Conservation (phyloP, 768 basidiomycete genomes). For the Auricularia cornea region DNA sequence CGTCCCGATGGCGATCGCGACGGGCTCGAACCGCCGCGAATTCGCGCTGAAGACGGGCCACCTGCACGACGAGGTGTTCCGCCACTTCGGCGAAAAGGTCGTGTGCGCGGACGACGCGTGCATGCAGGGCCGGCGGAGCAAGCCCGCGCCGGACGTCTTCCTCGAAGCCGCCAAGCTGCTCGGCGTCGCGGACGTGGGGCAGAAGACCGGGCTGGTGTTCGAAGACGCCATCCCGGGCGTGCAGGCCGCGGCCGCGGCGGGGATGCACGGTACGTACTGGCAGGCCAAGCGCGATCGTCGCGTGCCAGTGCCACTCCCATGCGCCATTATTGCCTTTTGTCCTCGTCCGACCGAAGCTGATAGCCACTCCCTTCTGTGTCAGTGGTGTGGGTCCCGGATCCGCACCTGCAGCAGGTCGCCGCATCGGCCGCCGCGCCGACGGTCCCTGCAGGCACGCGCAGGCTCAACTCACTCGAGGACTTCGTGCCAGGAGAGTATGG, state of each 20-base stretch:
- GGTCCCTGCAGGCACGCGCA: slow-evolving; percentile 51
- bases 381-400: slow-evolving; percentile 86
- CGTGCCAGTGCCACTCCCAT: no score
- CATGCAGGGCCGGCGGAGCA: slow-evolving; percentile 45
- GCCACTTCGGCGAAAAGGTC: slow-evolving; percentile 51
- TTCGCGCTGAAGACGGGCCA: slow-evolving; percentile 61
- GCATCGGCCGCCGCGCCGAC: slow-evolving; percentile 36
- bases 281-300: neutral
- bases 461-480: slow-evolving; percentile 50
- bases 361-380: no score
- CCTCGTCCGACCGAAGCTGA: no score
- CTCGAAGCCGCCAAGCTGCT: slow-evolving; percentile 60
- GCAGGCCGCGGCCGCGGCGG: slow-evolving; percentile 73
- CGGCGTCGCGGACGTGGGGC: slow-evolving; percentile 52
- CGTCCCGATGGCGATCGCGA: slow-evolving; percentile 76
- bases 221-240: slow-evolving; percentile 76
- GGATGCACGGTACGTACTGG: slow-evolving; percentile 65
- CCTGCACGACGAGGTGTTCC: slow-evolving; percentile 49
- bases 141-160: slow-evolving; percentile 79
- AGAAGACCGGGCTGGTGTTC: slow-evolving; percentile 66
- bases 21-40: slow-evolving; percentile 59
- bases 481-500: slow-evolving; percentile 83
- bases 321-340: no score
- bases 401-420: slow-evolving; percentile 34
- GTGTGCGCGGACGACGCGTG: slow-evolving; percentile 62